Base-by-base conservation (phyloP, 73 alveolate genomes). In the Tetrahymena elliotti region DNA sequence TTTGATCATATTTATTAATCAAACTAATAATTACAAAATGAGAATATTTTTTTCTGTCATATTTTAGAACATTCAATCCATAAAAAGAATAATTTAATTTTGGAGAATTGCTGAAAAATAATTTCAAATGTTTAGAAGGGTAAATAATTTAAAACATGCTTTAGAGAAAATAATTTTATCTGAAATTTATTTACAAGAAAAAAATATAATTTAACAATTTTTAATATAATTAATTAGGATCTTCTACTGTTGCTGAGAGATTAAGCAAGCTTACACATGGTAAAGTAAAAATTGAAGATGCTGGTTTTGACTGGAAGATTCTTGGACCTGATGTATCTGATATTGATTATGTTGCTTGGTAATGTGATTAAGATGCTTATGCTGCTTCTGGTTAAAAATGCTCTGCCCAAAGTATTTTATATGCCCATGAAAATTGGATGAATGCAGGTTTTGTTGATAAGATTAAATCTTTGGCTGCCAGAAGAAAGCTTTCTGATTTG, bases 271-370 rank as follows among this genome's bases (percentile, higher is more conserved):
- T 52, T 22, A 93, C 96, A 22, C 83, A 93, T 31, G 99, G 99
- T 35, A 97, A 97, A 93, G 97, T 97, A 11, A 97, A 96, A 94
- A 95, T 97, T 93, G 99, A 97, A 93, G 99, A 97, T 95, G 98
- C 98, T 33, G 99, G 99, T 27, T 97, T 97, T 95, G 99, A 97
- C 94, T 97, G 99, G 99, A 97, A 97, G 93, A 94, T 97, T 31
- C 94, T 97, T 24, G 99, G 99, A 16, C 99, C 99, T 27, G 99
- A 97, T 97, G 97, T 97, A 2, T 97, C 98, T 37, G 41, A 93
- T n/a, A 94, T 84, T 94, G 41, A 97, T 39, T 96, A 97, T 93
- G 98, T 97, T 93, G 99, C 99, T 15, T 97, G 98, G 98, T 39
- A 96, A 93, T 95, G 98, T 36, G 99, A 97, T 93, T 96, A 97